Evolutionary conservation across 352 stramenopile species (phyloP).

Genomic region (Peronospora belbahrii): DNA sequence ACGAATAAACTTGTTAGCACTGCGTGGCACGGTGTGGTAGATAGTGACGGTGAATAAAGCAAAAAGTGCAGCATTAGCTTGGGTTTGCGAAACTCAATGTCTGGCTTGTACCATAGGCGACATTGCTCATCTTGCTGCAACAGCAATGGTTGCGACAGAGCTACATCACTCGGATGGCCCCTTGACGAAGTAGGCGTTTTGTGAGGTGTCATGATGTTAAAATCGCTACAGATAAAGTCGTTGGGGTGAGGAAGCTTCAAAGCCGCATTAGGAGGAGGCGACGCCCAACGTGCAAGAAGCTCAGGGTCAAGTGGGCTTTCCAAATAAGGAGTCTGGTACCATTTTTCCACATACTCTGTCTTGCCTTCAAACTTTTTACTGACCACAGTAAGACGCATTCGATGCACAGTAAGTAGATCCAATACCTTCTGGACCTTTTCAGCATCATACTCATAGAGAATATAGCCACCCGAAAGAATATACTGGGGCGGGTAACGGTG

Average conservation of each 20-base stretch:
- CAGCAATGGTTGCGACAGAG: constrained; percentile 22
- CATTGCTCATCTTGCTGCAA: constrained; percentile 40
- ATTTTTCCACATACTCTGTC: constrained; percentile 43
- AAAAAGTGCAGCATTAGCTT: constrained; percentile 85
- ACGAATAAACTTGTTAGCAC: constrained; percentile 74
- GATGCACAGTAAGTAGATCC: constrained; percentile 33
- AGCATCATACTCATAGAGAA: constrained; percentile 63
- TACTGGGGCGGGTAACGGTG: constrained; percentile 54
- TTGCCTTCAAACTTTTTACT: constrained; percentile 59
- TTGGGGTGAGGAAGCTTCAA: constrained; percentile 58
- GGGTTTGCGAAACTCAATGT: constrained; percentile 87
- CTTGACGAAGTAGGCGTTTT: constrained; percentile 30
- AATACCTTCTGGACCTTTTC: constrained; percentile 47
- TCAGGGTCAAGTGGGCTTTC: constrained; percentile 27
- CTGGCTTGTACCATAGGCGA: constrained; percentile 83
- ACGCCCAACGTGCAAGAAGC: constrained; percentile 36
- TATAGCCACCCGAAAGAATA: constrained; percentile 49
- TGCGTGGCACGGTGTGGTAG: constrained; percentile 48
- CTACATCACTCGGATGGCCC: constrained; percentile 1
- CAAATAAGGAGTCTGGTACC: constrained; percentile 63
- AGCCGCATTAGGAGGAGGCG: constrained; percentile 18
- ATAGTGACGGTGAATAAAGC: constrained; percentile 54
- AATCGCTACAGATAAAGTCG: constrained; percentile 75
- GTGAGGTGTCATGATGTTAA: constrained; percentile 42
- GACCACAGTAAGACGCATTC: constrained; percentile 59